Evolutionary conservation across 441 rosid genomes (phyloP), one percentile per base, ranked within the genome.

Genomic region (Monsonia emarginata): DNA sequence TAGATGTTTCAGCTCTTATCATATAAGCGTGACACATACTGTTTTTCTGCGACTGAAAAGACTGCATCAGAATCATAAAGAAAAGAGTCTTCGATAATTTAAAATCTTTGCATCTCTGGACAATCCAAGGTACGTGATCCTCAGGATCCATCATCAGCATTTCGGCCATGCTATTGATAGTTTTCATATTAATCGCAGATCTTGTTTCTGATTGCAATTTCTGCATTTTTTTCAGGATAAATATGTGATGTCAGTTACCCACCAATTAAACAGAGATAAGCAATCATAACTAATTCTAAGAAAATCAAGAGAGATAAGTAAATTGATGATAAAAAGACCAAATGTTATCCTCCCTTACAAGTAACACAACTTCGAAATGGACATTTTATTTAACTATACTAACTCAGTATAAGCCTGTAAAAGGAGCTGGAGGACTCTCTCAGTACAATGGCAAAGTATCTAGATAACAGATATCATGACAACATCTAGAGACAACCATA

Each of bases 21-120:
- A 0, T 58, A 28, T 57, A 2, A 21, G 58, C n/a, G 11, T 59
- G 52, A 66, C 60, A 68, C 80, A 67, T 83, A 85, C 96, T 75
- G 58, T 69, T 75, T 61, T 65, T 79, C 42, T 61, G 48, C 69
- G 63, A 69, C 50, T 60, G 38, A 69, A 85, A 72, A 25, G 96
- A 84, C 64, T 87, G 93, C 91, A 90, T 79, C 76, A 92, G 66
- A 74, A 88, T 63, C 84, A 90, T 71, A 79, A 85, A 76, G 76
- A 88, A 75, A 50, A 95, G 79, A 0, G 88, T 86, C 89, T 85
- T 88, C 25, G 96, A 87, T 64, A 81, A 62, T 72, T 74, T 71
- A 66, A 67, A 75, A 64, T 83, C 78, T 57, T 74, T 71, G 80
- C 82, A 81, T 70, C 83, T 86, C 75, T 72, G 69, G 50, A 71